Evolutionary conservation across 768 basidiomycete species (phyloP).

Genomic region (Lentinula sp.): DNA sequence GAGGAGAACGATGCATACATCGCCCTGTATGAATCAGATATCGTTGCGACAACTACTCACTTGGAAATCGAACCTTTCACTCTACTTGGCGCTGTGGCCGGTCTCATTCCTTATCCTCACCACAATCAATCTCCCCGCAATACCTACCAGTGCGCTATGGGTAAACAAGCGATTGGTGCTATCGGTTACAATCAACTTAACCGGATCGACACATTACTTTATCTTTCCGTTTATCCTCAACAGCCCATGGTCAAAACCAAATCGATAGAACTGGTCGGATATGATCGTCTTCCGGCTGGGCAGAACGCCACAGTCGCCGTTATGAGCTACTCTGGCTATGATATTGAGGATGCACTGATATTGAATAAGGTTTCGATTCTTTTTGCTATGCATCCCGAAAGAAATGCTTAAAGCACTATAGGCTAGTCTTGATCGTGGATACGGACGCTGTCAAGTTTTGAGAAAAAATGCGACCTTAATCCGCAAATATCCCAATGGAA

Average conservation of each 20-base stretch:
- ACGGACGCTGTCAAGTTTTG: constrained; percentile 95
- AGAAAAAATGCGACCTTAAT: constrained; percentile 93
- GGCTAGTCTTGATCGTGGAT: constrained; percentile 96
- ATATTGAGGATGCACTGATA: constrained; percentile 98
- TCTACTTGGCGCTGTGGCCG: constrained; percentile 93
- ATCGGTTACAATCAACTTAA: constrained; percentile 98
- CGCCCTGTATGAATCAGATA: constrained; percentile 87
- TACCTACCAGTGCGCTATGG: constrained; percentile 99
- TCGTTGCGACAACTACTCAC: constrained; percentile 81
- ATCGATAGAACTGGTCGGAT: constrained; percentile 95
- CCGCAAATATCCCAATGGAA: constrained; percentile 94
- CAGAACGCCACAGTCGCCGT: constrained; percentile 98
- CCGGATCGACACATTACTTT: constrained; percentile 96
- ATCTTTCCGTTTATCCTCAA: constrained; percentile 96
- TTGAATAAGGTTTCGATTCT: constrained; percentile 66
- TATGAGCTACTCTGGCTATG: constrained; percentile 99
- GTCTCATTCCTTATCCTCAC: constrained; percentile 97
- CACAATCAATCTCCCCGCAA: constrained; percentile 99
- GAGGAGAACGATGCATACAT: constrained; percentile 98
- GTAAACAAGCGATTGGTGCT: constrained; percentile 98
- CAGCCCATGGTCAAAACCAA: constrained; percentile 99
- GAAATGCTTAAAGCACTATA: constrained; percentile 21
- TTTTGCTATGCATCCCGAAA: neutral
- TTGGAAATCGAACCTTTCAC: constrained; percentile 99
- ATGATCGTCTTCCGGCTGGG: constrained; percentile 94